Percentiles rank a stretch among this genome's conserved stretches.
phyloP scores from a whole-genome alignment of 1,284 basidiomycete species.

The Apiotrichum mycotoxinovorans region DNA sequence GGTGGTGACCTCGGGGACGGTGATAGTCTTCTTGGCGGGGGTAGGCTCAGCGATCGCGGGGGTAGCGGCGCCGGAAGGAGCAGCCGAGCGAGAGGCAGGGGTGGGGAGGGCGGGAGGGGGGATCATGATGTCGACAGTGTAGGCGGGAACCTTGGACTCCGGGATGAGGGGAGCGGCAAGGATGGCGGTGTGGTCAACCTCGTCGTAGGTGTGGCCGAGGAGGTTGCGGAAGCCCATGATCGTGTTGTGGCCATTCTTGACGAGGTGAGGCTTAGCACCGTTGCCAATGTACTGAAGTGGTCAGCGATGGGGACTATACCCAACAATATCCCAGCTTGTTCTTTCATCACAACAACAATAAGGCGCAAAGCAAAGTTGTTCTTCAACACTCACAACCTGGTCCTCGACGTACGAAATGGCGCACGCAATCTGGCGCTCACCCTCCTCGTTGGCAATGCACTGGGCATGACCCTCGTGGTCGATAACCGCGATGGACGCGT shows the following conservation, averaged over 20 bases:
- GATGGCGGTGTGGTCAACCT: constrained; percentile 51
- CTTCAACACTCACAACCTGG: constrained; percentile 65
- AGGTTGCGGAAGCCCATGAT: constrained; percentile 92
- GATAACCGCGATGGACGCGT: constrained; percentile 90
- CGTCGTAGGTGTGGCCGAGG: constrained; percentile 72
- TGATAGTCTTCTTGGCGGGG: constrained; percentile 69
- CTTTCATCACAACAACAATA: neutral
- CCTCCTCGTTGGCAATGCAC: constrained; percentile 97
- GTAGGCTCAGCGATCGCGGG: constrained; percentile 69
- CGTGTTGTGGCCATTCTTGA: constrained; percentile 92
- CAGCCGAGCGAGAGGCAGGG: constrained; percentile 47
- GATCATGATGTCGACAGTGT: constrained; percentile 77
- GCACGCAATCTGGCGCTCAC: constrained; percentile 95
- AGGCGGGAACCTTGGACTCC: constrained; percentile 71
- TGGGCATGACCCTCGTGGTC: constrained; percentile 91
- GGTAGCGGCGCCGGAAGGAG: constrained; percentile 64
- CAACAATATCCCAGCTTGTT: neutral
- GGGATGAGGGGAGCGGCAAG: constrained; percentile 58
- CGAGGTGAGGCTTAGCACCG: constrained; percentile 89
- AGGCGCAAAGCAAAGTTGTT: neutral
- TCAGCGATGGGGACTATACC: constrained; percentile 5
- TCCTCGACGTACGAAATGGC: constrained; percentile 88
- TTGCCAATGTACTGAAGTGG: constrained; percentile 81
- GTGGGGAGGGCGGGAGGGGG: constrained; percentile 65
- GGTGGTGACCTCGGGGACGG: constrained; percentile 77